Base-by-base conservation (phyloP, 2,329 filamentous ascomycete species). In the Phoma sp. region DNA sequence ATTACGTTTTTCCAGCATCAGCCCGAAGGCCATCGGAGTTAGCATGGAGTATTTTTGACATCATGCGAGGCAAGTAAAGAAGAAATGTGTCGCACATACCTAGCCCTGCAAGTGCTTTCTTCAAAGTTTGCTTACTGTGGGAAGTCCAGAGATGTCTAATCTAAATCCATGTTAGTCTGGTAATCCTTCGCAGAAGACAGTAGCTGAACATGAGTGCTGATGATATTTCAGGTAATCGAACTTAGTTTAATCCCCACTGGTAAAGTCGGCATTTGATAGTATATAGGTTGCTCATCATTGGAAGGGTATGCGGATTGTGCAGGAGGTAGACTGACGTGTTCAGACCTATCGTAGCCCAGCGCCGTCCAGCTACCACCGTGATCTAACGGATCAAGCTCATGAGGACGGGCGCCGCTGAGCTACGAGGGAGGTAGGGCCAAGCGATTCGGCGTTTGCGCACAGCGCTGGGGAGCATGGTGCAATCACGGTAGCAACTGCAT, bases 201-300 rank as follows among this genome's bases (percentile, higher is more conserved):
- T 1, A 35, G 23, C 38, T 49, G 47, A 47, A 29, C 29, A n/a
- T 25, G 30, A 44, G 33, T 4, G 33, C 51, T 22, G 37, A 43
- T 24, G 51, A 44, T 32, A 32, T 57, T 51, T 71, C 71, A 74
- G 71, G 71, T 74, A 74, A 74, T 73, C 70, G 71, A 73, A 73
- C 71, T 66, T 67, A 61, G 65, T 68, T 70, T 66, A 55, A 60
- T 74, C 70, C 70, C 69, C 71, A 72, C 58, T 57, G 55, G 58
- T 60, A 36, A 62, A 60, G 70, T 74, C 71, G 70, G 70, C 61
- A 74, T 74, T 74, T 74, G 70, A 74, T 74, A 72, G 70, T 74
- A 73, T 63, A 60, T 65, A 62, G 52, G 61, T 70, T 73, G 68
- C 61, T 74, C 71, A 74, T 74, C 70, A 68, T 71, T 57, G 59